phyloP scores from a whole-genome alignment of 257 asterid genomes.

The Parsonsia alboflavescens region DNA sequence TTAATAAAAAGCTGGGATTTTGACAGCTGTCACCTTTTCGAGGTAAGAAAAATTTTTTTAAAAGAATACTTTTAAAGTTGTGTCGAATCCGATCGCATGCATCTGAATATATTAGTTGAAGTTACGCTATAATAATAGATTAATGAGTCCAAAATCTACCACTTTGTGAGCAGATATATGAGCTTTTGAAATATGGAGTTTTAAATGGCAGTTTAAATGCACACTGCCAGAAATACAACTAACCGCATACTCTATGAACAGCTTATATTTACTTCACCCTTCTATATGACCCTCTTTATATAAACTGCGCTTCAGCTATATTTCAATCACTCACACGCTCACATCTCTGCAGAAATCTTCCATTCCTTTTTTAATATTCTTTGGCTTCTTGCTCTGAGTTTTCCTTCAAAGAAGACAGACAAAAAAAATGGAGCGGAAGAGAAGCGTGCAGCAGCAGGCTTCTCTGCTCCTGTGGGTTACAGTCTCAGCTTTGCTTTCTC shows the following conservation, averaged over 20 bases:
- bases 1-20: no score
- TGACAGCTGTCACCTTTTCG: no score
- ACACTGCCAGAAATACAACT: conserved; percentile 46
- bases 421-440: conserved; percentile 31
- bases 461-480: conserved; percentile 46
- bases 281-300: conserved; percentile 22
- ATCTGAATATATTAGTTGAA: no score
- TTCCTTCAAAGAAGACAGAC: neutral
- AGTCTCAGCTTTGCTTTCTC: conserved; percentile 47
- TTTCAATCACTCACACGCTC: conserved; percentile 22
- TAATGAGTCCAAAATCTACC: no score
- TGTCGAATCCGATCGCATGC: no score
- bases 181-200: conserved; percentile 24
- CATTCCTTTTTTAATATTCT: conserved; percentile 1
- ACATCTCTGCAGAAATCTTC: conserved; percentile 16
- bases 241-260: conserved; percentile 65
- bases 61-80: no score
- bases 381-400: neutral
- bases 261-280: conserved; percentile 56
- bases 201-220: conserved; percentile 52
- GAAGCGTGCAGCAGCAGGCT: conserved; percentile 34
- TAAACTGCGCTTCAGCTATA: conserved; percentile 15
- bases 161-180: no score
- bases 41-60: no score
- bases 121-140: no score